Percentiles rank a stretch among this genome's conserved stretches.
Conservation (phyloP, 768 basidiomycete genomes). For the Leccinum subgranulosum region DNA sequence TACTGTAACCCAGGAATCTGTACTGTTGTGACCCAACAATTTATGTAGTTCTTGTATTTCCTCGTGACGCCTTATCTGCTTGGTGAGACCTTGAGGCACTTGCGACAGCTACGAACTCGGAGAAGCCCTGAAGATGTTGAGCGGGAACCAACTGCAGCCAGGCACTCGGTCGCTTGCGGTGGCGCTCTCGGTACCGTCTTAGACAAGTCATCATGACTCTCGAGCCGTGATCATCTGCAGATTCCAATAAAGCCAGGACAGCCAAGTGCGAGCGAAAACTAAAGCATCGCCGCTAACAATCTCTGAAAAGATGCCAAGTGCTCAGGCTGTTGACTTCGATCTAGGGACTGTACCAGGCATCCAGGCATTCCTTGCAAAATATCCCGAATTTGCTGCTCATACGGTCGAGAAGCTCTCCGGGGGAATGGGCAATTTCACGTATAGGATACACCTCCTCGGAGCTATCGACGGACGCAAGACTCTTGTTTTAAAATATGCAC, state of each 20-base stretch:
- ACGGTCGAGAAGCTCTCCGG: constrained; percentile 44
- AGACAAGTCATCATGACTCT: not conserved
- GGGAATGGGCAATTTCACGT: constrained; percentile 56
- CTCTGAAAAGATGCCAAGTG: constrained; percentile 14
- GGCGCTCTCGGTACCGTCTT: constrained; percentile 3
- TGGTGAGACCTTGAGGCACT: no score
- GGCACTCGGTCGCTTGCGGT: not conserved
- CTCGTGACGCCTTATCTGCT: not conserved
- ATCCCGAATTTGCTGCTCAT: constrained; percentile 42
- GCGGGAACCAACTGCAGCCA: not conserved
- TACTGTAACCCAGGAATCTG: constrained; percentile 1
- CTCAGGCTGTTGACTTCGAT: constrained; percentile 15
- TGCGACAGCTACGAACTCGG: not conserved
- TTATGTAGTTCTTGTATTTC: constrained; percentile 14
- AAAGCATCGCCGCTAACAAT: not conserved
- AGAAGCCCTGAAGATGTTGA: not conserved
- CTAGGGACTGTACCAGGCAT: constrained; percentile 33
- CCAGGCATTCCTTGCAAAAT: constrained; percentile 43
- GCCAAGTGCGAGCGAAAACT: not conserved
- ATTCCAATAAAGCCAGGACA: not conserved
- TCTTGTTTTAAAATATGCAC: constrained; percentile 58
- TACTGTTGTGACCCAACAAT: constrained; percentile 18
- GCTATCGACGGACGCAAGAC: constrained; percentile 43
- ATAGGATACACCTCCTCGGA: constrained; percentile 43
- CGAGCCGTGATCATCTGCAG: no score